Base-by-base conservation (phyloP, 805 yeast species). In the Maudiozyma pseudohumilis region DNA sequence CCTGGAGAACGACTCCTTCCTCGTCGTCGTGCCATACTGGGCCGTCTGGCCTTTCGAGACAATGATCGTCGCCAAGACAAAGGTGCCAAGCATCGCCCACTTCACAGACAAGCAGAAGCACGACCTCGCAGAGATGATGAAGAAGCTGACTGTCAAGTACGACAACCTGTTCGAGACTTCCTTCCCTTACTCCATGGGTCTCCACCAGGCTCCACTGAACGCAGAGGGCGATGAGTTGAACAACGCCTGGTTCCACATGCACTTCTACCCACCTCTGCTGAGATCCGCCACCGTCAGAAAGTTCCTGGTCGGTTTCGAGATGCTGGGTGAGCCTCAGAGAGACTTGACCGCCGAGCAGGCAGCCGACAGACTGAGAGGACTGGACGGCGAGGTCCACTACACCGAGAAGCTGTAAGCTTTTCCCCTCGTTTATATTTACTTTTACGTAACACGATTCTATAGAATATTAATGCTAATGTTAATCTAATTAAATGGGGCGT, bases 31-130 rank as follows among this genome's bases (percentile, higher is more conserved):
- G 15, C 88, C 88, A 38, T 80, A 75, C 54, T 80, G 89, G 89
- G 88, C 87, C 5, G 66, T 75, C 25, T 80, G 88, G 88, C 89
- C 89, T 12, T 80, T 79, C 53, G 87, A 80, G 59, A 75, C 84
- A 5, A 59, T 80, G 60, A 61, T 80, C 24, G 58, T 80, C 5
- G 54, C 84, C n/a, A 74, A 74, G 49, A 56, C 62, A 11, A 77
- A 76, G 40, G 59, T 76, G 36, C 57, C 69, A 18, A 70, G 76
- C 10, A 53, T 78, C 11, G 61, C 59, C 29, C 69, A 70, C 21
- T 69, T 78, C 46, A 60, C 58, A 21, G 64, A 59, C 5, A 55
- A 59, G 40, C 74, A 80, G 44, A 67, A 65, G 39, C 15, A 29
- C 4, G 84, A 78, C 44, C 66, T 80, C 45, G 85, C 86, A 1